phyloP scores from a whole-genome alignment of 1,284 basidiomycete species.

The Apiotrichum akiyoshidainum region DNA sequence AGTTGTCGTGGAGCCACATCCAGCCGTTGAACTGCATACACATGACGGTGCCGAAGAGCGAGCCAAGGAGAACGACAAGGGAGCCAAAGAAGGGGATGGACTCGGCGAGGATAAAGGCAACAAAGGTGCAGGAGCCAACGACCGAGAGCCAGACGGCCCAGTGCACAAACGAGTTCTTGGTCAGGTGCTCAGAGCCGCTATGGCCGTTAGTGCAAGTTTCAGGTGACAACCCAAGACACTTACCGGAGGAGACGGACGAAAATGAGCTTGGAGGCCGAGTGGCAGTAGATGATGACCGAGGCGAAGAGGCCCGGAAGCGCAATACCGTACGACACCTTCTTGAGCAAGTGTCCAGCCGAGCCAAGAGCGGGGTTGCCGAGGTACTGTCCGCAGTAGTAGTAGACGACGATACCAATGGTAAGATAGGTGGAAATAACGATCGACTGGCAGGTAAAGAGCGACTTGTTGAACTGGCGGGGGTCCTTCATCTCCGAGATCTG shows the following conservation, averaged over 20 bases:
- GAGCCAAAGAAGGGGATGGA: constrained; percentile 39
- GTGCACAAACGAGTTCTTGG: constrained; percentile 59
- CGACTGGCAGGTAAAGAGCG: constrained; percentile 28
- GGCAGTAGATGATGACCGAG: constrained; percentile 24
- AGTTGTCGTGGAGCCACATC: constrained; percentile 38
- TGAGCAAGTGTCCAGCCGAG: constrained; percentile 47
- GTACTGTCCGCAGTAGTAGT: constrained; percentile 43
- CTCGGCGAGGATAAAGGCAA: constrained; percentile 60
- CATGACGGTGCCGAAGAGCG: constrained; percentile 25
- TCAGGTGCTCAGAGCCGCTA: constrained; percentile 57
- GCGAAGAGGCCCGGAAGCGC: constrained; percentile 27
- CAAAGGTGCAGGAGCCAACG: constrained; percentile 37
- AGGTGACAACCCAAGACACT: not conserved
- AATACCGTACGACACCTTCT: constrained; percentile 31
- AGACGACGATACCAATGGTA: constrained; percentile 27
- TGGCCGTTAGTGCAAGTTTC: not conserved
- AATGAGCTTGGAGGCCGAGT: constrained; percentile 36
- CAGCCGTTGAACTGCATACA: constrained; percentile 20
- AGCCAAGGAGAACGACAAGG: constrained; percentile 33
- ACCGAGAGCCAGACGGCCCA: constrained; percentile 58
- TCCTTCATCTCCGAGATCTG: constrained; percentile 40
- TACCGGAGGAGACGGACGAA: constrained; percentile 32
- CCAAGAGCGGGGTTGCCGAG: constrained; percentile 49
- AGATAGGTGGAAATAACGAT: constrained; percentile 19
- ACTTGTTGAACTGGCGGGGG: constrained; percentile 29